Conservation (phyloP, 2,329 filamentous ascomycete genomes). For the Thelonectria rubi region DNA sequence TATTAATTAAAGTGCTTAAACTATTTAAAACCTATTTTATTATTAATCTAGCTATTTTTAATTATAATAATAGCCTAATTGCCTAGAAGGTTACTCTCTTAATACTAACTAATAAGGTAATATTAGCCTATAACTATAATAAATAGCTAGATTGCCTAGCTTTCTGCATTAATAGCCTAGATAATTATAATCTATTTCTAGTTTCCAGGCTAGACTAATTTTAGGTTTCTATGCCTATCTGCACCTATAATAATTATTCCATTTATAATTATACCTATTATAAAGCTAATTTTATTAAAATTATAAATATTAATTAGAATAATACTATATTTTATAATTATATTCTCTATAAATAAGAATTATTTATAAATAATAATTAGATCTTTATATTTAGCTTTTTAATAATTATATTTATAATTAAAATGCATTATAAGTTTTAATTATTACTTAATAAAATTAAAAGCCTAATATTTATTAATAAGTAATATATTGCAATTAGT, state of each 20-base stretch:
- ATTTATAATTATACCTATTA: not conserved
- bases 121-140: no score
- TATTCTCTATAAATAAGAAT: slow-evolving; percentile 1
- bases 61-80: slow-evolving; percentile 3
- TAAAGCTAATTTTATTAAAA: not conserved
- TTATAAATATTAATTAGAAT: not conserved
- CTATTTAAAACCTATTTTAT: not conserved
- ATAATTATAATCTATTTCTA: no score
- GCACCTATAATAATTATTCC: not conserved
- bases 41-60: not conserved
- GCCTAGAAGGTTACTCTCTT: not conserved
- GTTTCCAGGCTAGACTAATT: no score
- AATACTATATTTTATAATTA: not conserved
- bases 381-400: no score
- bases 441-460: no score
- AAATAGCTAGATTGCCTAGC: no score
- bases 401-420: no score
- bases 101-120: not conserved
- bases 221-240: no score
- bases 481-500: no score
- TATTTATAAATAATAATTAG: slow-evolving; percentile 4
- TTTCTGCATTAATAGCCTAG: no score
- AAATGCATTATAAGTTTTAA: no score
- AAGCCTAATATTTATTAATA: no score
- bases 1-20: not conserved